Percentiles rank a stretch among this genome's conserved stretches.
phyloP scores from a whole-genome alignment of 2,329 filamentous ascomycete species.

The Diaporthe caulivora region DNA sequence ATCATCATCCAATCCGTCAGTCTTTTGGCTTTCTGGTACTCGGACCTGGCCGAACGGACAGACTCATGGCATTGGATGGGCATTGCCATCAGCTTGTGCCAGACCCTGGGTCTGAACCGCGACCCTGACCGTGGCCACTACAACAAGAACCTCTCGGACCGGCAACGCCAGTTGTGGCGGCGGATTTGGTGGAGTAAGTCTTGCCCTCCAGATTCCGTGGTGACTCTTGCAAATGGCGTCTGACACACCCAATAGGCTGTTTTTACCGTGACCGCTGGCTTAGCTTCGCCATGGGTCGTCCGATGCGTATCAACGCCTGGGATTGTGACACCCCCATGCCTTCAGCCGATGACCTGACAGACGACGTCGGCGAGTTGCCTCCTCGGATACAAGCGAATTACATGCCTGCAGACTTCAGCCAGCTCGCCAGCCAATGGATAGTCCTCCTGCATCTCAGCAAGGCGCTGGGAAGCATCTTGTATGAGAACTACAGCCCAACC shows the following conservation, averaged over 20 bases:
- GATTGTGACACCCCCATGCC: not conserved
- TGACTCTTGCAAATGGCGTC: not conserved
- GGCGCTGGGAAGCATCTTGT: not conserved
- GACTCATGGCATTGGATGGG: constrained; percentile 1
- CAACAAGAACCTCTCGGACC: not conserved
- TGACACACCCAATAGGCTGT: not conserved
- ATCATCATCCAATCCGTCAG: not conserved
- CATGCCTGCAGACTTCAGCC: not conserved
- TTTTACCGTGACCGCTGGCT: not conserved
- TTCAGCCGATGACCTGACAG: not conserved
- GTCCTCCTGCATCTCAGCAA: not conserved
- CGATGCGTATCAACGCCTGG: not conserved
- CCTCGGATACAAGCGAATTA: not conserved
- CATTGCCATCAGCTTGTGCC: not conserved
- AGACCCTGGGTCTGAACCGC: not conserved
- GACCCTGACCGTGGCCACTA: not conserved
- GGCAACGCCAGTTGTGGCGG: not conserved
- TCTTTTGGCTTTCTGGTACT: not conserved
- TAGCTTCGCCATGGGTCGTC: not conserved
- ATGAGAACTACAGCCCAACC: not conserved
- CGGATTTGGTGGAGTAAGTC: not conserved
- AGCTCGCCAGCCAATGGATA: not conserved
- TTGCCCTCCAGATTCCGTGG: not conserved
- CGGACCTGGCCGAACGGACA: not conserved
- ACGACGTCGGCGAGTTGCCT: not conserved